Evolutionary conservation across 2,329 filamentous ascomycete genomes (phyloP), one percentile per base, ranked within the genome.

Genomic region (Didymella keratinophila): DNA sequence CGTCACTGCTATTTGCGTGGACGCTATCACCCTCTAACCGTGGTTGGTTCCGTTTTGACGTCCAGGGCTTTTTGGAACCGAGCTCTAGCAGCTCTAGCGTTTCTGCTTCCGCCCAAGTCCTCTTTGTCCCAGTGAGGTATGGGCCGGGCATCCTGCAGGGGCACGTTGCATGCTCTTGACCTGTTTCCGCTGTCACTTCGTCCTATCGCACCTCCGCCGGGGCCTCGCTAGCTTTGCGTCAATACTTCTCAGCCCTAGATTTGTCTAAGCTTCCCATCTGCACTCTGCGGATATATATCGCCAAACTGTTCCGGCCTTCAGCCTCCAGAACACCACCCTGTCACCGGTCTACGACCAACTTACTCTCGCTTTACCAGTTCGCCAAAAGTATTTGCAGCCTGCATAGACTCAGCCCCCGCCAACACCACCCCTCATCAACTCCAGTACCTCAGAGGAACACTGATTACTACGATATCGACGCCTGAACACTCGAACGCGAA

Each of bases 71-170:
- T 65, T 67, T 71, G 68, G 66, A 67, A 64, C 66, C 63, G 70
- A 71, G 72, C 73, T 73, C 69, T 74, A 73, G 71, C 72, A 70
- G 70, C 71, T 71, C 69, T 72, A 58, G 71, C 67, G 71, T 63
- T 60, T 68, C 65, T 65, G 63, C 68, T 71, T 69, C 64, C 67
- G 67, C 64, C 68, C 69, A 67, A 68, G 63, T 68, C 60, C 61
- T 57, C 73, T 73, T 76, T 71, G 74, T 75, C 73, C 72, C 62
- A 58, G 69, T 69, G 67, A 65, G 69, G 73, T 69, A 74, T 74
- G 72, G 71, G 51, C 70, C 41, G 41, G 18, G 39, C 21, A 52
- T 42, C 32, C 50, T 58, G 70, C 73, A 74, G 56, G 72, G 71
- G 66, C 62, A 64, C 53, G 54, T 67, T 68, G 67, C 71, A 70